Percentiles rank a stretch among this genome's conserved stretches.
These are phyloP conservation scores for Scedosporium minutisporum DNA, from an alignment of 2,329 filamentous ascomycete genomes.

Conservation along the genomic window DNA sequence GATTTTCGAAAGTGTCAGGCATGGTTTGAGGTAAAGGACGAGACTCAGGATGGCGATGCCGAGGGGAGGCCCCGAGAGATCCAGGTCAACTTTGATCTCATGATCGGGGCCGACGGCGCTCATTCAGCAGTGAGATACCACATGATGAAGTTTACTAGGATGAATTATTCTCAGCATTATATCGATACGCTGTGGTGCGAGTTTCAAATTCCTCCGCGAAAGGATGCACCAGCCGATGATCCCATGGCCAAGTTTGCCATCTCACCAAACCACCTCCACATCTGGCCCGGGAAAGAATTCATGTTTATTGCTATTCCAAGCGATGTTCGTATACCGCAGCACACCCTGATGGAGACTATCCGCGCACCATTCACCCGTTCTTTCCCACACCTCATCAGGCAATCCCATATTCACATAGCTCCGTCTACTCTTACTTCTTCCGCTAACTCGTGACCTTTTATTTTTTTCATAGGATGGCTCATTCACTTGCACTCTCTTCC, in stretches of 20 bases:
- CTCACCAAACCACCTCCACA: constrained; percentile 88
- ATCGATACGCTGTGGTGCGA: constrained; percentile 98
- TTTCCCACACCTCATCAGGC: no score
- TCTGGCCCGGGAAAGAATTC: constrained; percentile 87
- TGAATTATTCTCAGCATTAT: constrained; percentile 90
- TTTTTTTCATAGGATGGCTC: constrained; percentile 56
- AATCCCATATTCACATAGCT: no score
- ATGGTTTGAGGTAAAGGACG: constrained; percentile 64
- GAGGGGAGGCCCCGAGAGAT: constrained; percentile 53
- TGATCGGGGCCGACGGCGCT: constrained; percentile 91
- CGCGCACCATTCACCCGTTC: no score
- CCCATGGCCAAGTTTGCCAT: constrained; percentile 55
- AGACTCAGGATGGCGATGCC: neutral
- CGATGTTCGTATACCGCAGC: constrained; percentile 30
- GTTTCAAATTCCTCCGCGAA: constrained; percentile 62
- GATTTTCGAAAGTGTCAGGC: constrained; percentile 72
- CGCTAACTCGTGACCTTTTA: neutral
- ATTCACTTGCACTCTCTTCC: constrained; percentile 92
- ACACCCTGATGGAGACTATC: no score
- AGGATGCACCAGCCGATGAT: constrained; percentile 17
- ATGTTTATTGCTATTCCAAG: constrained; percentile 98
- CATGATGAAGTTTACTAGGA: constrained; percentile 86
- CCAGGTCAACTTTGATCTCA: constrained; percentile 78
- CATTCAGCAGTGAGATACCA: constrained; percentile 88
- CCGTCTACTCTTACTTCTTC: neutral